These are phyloP conservation scores for Polyplosphaeria fusca DNA, from an alignment of 495 filamentous ascomycete species.

Conservation along the genomic window DNA sequence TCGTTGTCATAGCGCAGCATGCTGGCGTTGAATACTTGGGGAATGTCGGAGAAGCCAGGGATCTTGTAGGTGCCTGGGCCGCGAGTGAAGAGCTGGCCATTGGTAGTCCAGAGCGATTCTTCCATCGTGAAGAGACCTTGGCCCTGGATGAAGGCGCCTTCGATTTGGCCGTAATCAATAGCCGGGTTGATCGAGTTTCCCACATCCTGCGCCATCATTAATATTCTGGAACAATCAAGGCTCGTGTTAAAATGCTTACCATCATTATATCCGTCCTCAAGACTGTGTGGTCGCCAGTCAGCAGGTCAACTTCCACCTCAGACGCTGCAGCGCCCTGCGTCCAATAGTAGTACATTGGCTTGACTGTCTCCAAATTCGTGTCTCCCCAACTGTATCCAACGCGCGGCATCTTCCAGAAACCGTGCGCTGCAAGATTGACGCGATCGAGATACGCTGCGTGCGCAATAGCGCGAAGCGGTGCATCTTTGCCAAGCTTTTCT, in stretches of 20 bases:
- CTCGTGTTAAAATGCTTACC: too few species aligned
- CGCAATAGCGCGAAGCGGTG: constrained; percentile 40
- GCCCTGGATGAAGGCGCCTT: constrained; percentile 47
- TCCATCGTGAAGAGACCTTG: constrained; percentile 44
- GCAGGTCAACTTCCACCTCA: constrained; percentile 44
- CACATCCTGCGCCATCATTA: constrained; percentile 34
- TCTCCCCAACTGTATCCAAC: constrained; percentile 44
- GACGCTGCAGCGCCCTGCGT: constrained; percentile 42
- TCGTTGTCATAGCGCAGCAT: constrained; percentile 36
- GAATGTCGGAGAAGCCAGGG: constrained; percentile 43
- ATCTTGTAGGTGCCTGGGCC: constrained; percentile 47
- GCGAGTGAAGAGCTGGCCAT: constrained; percentile 38
- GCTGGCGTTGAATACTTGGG: constrained; percentile 40
- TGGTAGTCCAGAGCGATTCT: constrained; percentile 41
- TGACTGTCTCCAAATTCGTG: constrained; percentile 34
- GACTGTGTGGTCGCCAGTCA: constrained; percentile 44
- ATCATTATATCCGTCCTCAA: constrained; percentile 44
- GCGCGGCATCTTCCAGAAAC: constrained; percentile 44
- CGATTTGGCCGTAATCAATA: constrained; percentile 47
- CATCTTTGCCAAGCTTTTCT: constrained; percentile 36
- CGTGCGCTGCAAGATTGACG: constrained; percentile 43
- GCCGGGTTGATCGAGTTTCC: constrained; percentile 46
- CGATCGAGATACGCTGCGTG: constrained; percentile 43
- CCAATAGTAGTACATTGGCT: constrained; percentile 47
- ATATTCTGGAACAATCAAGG: too few species aligned